Evolutionary conservation across 2,329 filamentous ascomycete genomes (phyloP).

Genomic region (Ceratocystis variospora): DNA sequence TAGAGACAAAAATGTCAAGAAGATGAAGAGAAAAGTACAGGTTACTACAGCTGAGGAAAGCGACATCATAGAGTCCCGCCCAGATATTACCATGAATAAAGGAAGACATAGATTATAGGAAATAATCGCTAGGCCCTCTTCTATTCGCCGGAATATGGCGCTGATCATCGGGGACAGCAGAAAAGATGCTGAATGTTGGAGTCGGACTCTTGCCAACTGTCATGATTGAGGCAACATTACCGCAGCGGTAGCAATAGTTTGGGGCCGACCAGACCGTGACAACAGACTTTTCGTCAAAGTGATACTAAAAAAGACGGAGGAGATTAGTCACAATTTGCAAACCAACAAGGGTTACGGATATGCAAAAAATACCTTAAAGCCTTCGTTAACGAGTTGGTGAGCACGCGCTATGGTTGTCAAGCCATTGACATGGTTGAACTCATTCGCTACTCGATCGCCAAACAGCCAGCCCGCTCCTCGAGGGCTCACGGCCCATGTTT

Average conservation of each 20-base stretch:
- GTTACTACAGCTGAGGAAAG: not conserved
- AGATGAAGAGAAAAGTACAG: not conserved
- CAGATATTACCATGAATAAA: not conserved
- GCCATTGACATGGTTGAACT: conserved; percentile 93
- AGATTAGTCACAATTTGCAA: too few species aligned
- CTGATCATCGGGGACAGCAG: conserved; percentile 73
- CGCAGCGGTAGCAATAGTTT: conserved; percentile 89
- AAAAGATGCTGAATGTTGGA: conserved; percentile 86
- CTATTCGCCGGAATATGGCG: conserved; percentile 63
- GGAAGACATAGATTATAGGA: conserved; percentile 36
- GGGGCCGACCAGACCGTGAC: conserved; percentile 98
- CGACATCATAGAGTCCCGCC: not conserved
- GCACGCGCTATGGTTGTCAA: conserved; percentile 91
- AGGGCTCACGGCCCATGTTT: conserved; percentile 90
- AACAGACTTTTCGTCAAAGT: conserved; percentile 88
- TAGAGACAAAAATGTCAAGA: not conserved
- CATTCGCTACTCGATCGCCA: conserved; percentile 90
- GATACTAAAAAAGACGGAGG: conserved; percentile 44
- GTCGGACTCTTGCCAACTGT: conserved; percentile 73
- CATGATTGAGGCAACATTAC: conserved; percentile 95
- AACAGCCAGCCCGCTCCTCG: conserved; percentile 96
- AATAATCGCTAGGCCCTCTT: conserved; percentile 55
- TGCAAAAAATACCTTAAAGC: conserved; percentile 60
- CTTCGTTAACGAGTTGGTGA: conserved; percentile 97
- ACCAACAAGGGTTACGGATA: not conserved